These are phyloP conservation scores for Lachnellula willkommii DNA, from an alignment of 2,329 filamentous ascomycete genomes.

Conservation along the genomic window DNA sequence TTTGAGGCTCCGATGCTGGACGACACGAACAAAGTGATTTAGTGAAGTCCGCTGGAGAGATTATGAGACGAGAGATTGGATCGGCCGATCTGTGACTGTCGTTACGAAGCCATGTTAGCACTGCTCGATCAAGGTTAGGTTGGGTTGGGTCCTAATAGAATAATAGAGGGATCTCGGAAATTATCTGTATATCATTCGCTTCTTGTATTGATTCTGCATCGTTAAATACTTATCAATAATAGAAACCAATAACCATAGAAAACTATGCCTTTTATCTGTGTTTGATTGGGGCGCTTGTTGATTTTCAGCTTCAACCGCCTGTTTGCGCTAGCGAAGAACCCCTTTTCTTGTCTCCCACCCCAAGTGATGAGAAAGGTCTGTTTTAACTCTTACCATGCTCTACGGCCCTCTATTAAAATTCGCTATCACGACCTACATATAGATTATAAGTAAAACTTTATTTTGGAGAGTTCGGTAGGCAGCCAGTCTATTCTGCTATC, in stretches of 20 bases:
- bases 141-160: not conserved
- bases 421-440: too few species aligned
- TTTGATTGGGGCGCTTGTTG: not conserved
- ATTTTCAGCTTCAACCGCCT: too few species aligned
- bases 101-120: not conserved
- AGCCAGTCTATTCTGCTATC: too few species aligned
- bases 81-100: constrained; percentile 5
- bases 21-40: not conserved
- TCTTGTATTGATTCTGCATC: constrained; percentile 19
- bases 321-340: too few species aligned
- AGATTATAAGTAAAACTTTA: too few species aligned
- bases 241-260: not conserved
- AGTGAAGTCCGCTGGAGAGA: not conserved
- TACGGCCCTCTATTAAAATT: too few species aligned
- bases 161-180: constrained; percentile 3
- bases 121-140: too few species aligned
- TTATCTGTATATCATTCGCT: constrained; percentile 13
- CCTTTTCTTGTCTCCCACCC: too few species aligned
- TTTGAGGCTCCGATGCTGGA: too few species aligned
- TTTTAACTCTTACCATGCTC: too few species aligned
- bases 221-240: not conserved
- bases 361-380: too few species aligned
- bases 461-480: too few species aligned
- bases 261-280: not conserved
- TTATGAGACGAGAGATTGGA: not conserved